Conservation (phyloP, 1,284 basidiomycete genomes). For the Hemileia vastatrix region DNA sequence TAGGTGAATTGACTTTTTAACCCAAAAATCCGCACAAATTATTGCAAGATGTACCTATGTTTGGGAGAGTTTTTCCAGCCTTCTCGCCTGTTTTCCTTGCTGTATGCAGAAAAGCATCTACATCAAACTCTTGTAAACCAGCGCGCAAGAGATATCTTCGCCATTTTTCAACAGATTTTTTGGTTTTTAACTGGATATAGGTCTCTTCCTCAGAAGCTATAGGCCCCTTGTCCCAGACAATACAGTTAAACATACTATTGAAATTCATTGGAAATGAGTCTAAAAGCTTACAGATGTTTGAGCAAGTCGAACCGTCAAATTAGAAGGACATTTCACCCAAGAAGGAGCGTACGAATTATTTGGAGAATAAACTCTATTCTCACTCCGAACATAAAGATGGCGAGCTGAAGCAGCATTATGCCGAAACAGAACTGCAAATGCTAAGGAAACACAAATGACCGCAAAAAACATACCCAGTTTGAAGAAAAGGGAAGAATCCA, state of each 20-base stretch:
- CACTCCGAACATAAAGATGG: too few relatives aligned
- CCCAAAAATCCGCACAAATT: neutral
- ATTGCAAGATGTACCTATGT: constrained; percentile 5
- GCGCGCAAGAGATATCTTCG: constrained; percentile 13
- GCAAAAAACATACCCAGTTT: too few relatives aligned
- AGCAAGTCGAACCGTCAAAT: constrained; percentile 7
- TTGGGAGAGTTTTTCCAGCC: constrained; percentile 10
- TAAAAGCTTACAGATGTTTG: too few relatives aligned
- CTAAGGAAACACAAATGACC: too few relatives aligned
- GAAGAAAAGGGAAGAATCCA: too few relatives aligned
- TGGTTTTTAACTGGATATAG: constrained; percentile 12
- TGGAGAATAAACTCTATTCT: too few relatives aligned
- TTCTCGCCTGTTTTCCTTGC: constrained; percentile 1
- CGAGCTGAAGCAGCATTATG: too few relatives aligned
- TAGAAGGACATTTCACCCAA: constrained; percentile 14
- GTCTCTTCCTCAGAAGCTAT: constrained; percentile 12
- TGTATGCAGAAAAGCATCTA: constrained; percentile 12
- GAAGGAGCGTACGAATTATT: too few relatives aligned
- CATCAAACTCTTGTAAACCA: constrained; percentile 8
- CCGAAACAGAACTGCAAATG: too few relatives aligned
- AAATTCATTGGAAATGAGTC: too few relatives aligned
- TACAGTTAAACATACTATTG: too few relatives aligned
- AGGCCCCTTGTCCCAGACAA: too few relatives aligned
- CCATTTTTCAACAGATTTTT: constrained; percentile 16
- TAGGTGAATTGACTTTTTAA: neutral